These are phyloP conservation scores for Solanum tacnaense DNA, from an alignment of 257 asterid species.

Conservation along the genomic window DNA sequence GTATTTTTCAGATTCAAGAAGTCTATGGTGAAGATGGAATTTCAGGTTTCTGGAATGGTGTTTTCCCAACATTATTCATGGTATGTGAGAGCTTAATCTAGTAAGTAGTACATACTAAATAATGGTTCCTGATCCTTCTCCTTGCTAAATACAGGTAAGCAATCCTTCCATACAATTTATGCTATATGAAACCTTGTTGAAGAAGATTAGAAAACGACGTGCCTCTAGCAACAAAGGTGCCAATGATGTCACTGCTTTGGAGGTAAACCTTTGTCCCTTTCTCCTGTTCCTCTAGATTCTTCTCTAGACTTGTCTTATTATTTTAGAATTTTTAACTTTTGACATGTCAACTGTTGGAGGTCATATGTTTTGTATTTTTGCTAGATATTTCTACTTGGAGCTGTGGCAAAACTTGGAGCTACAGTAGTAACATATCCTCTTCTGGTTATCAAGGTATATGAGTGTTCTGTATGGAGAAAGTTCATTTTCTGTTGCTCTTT, in stretches of 20 bases:
- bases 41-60: slow-evolving; percentile 94
- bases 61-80: slow-evolving; percentile 88
- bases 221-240: slow-evolving; percentile 28
- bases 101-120: slow-evolving; percentile 4
- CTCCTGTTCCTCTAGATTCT: neutral
- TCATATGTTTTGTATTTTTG: neutral
- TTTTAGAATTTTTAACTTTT: neutral
- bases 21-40: slow-evolving; percentile 80
- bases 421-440: slow-evolving; percentile 93
- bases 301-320: neutral
- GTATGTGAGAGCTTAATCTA: slow-evolving; percentile 38
- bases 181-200: slow-evolving; percentile 88
- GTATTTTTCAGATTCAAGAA: slow-evolving; percentile 65
- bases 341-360: neutral
- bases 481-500: neutral
- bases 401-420: slow-evolving; percentile 97
- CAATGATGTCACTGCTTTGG: slow-evolving; percentile 62
- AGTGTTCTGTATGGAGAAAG: neutral
- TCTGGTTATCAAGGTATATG: slow-evolving; percentile 78
- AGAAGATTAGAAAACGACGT: slow-evolving; percentile 65
- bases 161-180: slow-evolving; percentile 95
- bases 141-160: slow-evolving; percentile 59
- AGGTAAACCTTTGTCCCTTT: slow-evolving; percentile 38
- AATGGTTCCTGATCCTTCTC: slow-evolving; percentile 21
- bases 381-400: slow-evolving; percentile 92